Evolutionary conservation across 805 yeast species (phyloP).

Genomic region (Starmerella stigmatis): DNA sequence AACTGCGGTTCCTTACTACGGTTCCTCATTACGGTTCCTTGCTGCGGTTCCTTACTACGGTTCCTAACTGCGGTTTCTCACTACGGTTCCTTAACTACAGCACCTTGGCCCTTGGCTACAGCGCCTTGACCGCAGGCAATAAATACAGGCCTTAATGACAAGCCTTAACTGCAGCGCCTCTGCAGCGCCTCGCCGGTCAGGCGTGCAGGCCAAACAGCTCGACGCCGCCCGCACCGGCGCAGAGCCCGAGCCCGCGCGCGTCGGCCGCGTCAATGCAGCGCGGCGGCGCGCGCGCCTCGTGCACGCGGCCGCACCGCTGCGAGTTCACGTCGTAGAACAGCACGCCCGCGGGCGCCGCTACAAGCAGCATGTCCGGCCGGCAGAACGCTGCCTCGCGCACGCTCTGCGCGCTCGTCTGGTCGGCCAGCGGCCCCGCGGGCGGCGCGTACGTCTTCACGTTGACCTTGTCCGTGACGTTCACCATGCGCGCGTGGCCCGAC

Average conservation of each 20-base stretch:
- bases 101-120: too few relatives aligned
- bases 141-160: neutral
- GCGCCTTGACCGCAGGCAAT: too few relatives aligned
- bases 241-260: neutral
- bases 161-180: too few relatives aligned
- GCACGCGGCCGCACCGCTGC: neutral
- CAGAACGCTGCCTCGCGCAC: slow-evolving; percentile 6
- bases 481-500: slow-evolving; percentile 44
- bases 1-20: too few relatives aligned
- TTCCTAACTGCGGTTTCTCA: too few relatives aligned
- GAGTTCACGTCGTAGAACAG: slow-evolving; percentile 11
- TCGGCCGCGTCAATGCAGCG: slow-evolving; percentile 10
- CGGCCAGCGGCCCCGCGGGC: neutral
- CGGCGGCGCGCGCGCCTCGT: neutral
- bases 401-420: neutral
- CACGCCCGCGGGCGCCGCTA: slow-evolving; percentile 13
- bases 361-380: slow-evolving; percentile 6
- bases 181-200: neutral
- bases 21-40: too few relatives aligned
- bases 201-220: neutral
- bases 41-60: too few relatives aligned
- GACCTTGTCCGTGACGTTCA: slow-evolving; percentile 4
- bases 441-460: slow-evolving; percentile 4
- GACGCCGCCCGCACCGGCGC: slow-evolving; percentile 7
- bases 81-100: too few relatives aligned